Percentiles rank a stretch among this genome's conserved stretches.
phyloP scores from a whole-genome alignment of 139 green algal species.

The Trebouxia sp. region DNA sequence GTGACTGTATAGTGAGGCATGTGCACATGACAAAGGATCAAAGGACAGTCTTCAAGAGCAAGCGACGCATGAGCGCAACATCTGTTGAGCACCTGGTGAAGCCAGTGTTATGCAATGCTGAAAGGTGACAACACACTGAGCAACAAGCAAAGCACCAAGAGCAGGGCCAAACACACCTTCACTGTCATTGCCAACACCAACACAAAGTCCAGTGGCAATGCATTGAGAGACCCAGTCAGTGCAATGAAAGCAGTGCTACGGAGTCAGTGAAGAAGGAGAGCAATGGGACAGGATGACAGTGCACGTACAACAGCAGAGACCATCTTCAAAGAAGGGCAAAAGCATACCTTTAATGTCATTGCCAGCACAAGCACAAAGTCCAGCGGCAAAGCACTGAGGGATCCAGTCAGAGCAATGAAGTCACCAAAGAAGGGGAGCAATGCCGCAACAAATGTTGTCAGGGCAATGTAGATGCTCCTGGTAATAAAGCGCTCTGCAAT shows the following conservation, averaged over 20 bases:
- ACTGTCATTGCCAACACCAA: too few species aligned
- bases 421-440: constrained; percentile 20
- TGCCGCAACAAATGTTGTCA: constrained; percentile 4
- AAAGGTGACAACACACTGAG: too few species aligned
- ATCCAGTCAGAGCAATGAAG: constrained; percentile 2
- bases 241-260: too few species aligned
- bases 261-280: background rate
- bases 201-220: background rate
- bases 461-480: background rate
- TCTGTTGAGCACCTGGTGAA: too few species aligned
- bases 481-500: background rate
- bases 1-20: too few species aligned
- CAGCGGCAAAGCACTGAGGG: constrained; percentile 5
- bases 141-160: too few species aligned
- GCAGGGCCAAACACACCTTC: background rate
- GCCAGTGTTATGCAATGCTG: too few species aligned
- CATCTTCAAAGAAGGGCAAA: background rate
- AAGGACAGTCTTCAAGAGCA: background rate
- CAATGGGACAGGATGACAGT: background rate
- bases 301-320: background rate
- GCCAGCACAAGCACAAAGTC: constrained; percentile 4
- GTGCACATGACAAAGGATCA: background rate
- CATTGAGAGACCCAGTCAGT: background rate
- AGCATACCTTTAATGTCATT: background rate
- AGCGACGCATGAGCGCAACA: too few species aligned